Conservation (phyloP, 1,284 basidiomycete species). For the Apiotrichum akiyoshidainum region DNA sequence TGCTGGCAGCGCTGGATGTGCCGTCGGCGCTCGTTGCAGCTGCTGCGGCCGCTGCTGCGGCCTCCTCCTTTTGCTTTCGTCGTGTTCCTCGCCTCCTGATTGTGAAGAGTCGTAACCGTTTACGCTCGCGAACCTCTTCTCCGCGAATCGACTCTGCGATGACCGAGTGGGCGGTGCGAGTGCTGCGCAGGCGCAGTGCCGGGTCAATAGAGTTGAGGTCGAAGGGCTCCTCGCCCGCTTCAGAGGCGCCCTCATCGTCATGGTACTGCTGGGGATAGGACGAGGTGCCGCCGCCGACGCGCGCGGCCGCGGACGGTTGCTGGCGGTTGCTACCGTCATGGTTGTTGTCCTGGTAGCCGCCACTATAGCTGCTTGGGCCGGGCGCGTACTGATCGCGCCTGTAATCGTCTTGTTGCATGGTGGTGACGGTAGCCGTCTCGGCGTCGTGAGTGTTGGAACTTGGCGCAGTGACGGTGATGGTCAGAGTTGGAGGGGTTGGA, state of each 20-base stretch:
- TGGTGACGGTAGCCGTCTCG: neutral
- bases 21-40: neutral
- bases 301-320: neutral
- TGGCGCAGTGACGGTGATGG: neutral
- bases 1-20: neutral
- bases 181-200: constrained; percentile 76
- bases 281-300: neutral
- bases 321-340: constrained; percentile 1
- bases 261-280: neutral
- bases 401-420: neutral
- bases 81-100: constrained; percentile 29
- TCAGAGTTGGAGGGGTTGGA: neutral
- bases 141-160: constrained; percentile 78
- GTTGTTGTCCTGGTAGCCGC: neutral
- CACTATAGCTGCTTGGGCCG: neutral
- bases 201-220: constrained; percentile 64
- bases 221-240: constrained; percentile 26
- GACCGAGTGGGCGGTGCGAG: constrained; percentile 80
- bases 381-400: neutral
- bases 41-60: neutral
- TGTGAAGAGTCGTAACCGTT: constrained; percentile 53
- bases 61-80: neutral
- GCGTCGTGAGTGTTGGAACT: neutral
- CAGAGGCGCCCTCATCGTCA: neutral
- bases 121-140: constrained; percentile 65